Percentiles rank a stretch among this genome's conserved stretches.
Conservation (phyloP, 441 rosid species). For the Hypseocharis bilobata region DNA sequence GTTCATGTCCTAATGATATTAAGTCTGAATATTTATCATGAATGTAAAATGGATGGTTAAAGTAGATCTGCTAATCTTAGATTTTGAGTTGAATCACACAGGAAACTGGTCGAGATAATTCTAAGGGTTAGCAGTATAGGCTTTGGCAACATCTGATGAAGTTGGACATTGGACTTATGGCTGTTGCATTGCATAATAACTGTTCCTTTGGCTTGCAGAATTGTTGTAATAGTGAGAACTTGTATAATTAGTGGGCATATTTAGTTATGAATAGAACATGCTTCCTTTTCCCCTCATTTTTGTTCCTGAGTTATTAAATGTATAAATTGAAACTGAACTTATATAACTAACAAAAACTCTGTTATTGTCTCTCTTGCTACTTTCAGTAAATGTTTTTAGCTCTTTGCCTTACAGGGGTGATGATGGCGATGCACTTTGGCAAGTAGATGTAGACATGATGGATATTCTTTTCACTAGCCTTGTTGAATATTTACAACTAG, state of each 20-base stretch:
- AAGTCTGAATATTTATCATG: neutral
- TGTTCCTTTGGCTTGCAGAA: too few species aligned
- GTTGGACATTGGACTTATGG: too few species aligned
- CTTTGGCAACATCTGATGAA: neutral
- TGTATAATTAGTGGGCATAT: neutral
- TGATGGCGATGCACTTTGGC: constrained; percentile 54
- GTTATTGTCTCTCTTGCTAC: constrained; percentile 18
- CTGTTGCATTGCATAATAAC: too few species aligned
- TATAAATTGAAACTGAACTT: neutral
- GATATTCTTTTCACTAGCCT: constrained; percentile 78
- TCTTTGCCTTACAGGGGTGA: constrained; percentile 47
- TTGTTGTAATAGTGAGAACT: neutral
- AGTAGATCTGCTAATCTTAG: neutral
- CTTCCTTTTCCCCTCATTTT: neutral
- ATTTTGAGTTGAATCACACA: neutral
- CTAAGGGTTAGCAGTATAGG: neutral
- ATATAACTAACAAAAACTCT: neutral
- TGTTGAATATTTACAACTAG: constrained; percentile 80
- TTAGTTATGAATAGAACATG: neutral
- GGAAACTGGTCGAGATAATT: neutral
- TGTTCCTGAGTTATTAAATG: neutral
- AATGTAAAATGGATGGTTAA: constrained; percentile 1
- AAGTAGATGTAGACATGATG: constrained; percentile 85
- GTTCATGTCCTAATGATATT: neutral
- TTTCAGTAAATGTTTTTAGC: constrained; percentile 11